These are phyloP conservation scores for Stagonosporopsis tanaceti DNA, from an alignment of 2,329 filamentous ascomycete genomes.

Conservation along the genomic window DNA sequence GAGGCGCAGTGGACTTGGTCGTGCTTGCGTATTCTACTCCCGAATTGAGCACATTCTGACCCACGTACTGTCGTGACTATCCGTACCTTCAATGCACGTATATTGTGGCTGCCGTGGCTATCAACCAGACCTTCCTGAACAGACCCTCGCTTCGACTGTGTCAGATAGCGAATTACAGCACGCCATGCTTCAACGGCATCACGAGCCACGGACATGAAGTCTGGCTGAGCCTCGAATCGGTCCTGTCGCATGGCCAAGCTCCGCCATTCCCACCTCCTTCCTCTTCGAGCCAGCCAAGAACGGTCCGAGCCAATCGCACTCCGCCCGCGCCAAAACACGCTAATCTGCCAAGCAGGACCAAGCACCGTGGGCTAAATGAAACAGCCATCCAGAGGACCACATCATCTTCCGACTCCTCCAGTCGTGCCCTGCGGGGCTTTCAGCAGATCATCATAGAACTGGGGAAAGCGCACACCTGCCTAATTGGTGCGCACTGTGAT, in stretches of 20 bases:
- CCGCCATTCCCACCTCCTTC: constrained; percentile 28
- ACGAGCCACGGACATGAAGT: constrained; percentile 20
- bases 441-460: constrained; percentile 21
- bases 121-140: constrained; percentile 32
- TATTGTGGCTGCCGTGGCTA: constrained; percentile 17
- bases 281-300: constrained; percentile 17
- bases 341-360: constrained; percentile 27
- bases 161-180: constrained; percentile 21
- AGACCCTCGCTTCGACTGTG: constrained; percentile 23
- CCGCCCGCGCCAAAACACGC: constrained; percentile 10
- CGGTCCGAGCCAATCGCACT: constrained; percentile 30
- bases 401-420: constrained; percentile 20
- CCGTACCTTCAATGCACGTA: background rate
- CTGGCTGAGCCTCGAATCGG: constrained; percentile 20
- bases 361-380: constrained; percentile 39
- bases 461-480: constrained; percentile 34
- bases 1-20: background rate
- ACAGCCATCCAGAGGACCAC: constrained; percentile 29
- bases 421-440: constrained; percentile 34
- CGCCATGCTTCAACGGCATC: constrained; percentile 20
- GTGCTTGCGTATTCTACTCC: background rate
- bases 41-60: background rate
- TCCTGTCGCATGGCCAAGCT: constrained; percentile 27
- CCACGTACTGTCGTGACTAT: background rate
- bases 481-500: constrained; percentile 25